Evolutionary conservation across 306 rosid genomes (phyloP).

Genomic region (Quercus berberidifolia): DNA sequence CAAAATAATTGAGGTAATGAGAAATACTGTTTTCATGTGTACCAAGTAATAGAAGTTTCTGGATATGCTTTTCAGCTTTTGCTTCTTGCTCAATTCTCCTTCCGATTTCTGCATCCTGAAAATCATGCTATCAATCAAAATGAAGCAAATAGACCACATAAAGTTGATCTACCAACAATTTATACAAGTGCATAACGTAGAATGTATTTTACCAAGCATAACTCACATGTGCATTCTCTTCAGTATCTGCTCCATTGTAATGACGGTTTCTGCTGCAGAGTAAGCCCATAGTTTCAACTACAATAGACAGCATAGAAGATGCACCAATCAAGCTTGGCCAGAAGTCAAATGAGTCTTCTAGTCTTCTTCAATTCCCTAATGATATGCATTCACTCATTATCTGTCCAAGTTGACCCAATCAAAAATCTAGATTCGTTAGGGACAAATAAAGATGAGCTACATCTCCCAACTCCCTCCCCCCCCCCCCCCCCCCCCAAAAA

Average conservation of each 20-base stretch:
- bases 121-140: slow-evolving; percentile 27
- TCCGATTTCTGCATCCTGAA: slow-evolving; percentile 88
- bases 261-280: slow-evolving; percentile 86
- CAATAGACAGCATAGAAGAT: slow-evolving; percentile 73
- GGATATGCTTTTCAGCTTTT: slow-evolving; percentile 90
- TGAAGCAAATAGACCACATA: slow-evolving; percentile 13
- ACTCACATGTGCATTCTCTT: slow-evolving; percentile 83
- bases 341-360: slow-evolving; percentile 29
- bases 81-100: slow-evolving; percentile 91
- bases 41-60: slow-evolving; percentile 95
- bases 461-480: not conserved
- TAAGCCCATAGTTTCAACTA: slow-evolving; percentile 78
- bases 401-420: slow-evolving; percentile 42
- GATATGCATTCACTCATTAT: slow-evolving; percentile 4
- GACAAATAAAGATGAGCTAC: not conserved
- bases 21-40: slow-evolving; percentile 12
- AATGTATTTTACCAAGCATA: not conserved
- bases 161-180: not conserved
- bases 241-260: slow-evolving; percentile 59
- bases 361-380: slow-evolving; percentile 28
- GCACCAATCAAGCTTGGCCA: slow-evolving; percentile 51
- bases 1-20: slow-evolving; percentile 5
- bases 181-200: not conserved
- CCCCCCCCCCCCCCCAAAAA: too few species aligned
- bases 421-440: slow-evolving; percentile 28